Conservation (phyloP, 345 rosid genomes). For the Litchi chinensis region DNA sequence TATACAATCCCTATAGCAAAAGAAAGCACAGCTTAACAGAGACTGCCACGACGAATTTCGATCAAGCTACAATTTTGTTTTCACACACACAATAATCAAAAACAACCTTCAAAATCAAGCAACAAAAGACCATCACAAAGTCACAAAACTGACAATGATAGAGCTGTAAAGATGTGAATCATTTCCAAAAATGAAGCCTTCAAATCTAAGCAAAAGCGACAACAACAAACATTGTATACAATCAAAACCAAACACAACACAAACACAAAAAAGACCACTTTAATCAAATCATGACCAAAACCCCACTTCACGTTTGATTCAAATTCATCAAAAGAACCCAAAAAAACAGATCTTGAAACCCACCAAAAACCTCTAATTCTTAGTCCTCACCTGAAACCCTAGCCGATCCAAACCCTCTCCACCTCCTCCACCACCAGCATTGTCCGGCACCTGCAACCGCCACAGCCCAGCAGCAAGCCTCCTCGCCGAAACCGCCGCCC, state of each 20-base stretch:
- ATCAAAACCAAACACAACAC: not conserved
- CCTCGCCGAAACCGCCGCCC: slow-evolving; percentile 64
- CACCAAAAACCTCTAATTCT: not conserved
- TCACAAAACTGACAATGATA: slow-evolving; percentile 16
- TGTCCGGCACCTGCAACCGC: slow-evolving; percentile 73
- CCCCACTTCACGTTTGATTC: slow-evolving; percentile 12
- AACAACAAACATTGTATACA: not conserved
- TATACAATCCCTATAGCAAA: not conserved
- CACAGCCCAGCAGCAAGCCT: slow-evolving; percentile 89
- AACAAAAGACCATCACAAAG: not conserved
- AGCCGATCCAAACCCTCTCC: slow-evolving; percentile 42
- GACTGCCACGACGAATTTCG: not conserved
- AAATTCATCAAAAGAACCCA: not conserved
- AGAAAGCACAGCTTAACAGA: not conserved
- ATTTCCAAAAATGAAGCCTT: slow-evolving; percentile 20
- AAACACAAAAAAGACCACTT: slow-evolving; percentile 16
- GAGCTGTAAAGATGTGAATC: slow-evolving; percentile 21
- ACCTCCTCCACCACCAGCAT: slow-evolving; percentile 28
- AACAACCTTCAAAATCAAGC: slow-evolving; percentile 14
- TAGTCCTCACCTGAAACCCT: slow-evolving; percentile 64
- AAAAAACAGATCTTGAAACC: slow-evolving; percentile 23
- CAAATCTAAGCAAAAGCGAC: slow-evolving; percentile 34
- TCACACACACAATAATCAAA: not conserved
- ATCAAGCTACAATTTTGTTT: slow-evolving; percentile 7
- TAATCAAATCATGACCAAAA: slow-evolving; percentile 22